Evolutionary conservation across 2,329 filamentous ascomycete genomes (phyloP), one percentile per base, ranked within the genome.

Genomic region (Trichophyton mentagrophytes): DNA sequence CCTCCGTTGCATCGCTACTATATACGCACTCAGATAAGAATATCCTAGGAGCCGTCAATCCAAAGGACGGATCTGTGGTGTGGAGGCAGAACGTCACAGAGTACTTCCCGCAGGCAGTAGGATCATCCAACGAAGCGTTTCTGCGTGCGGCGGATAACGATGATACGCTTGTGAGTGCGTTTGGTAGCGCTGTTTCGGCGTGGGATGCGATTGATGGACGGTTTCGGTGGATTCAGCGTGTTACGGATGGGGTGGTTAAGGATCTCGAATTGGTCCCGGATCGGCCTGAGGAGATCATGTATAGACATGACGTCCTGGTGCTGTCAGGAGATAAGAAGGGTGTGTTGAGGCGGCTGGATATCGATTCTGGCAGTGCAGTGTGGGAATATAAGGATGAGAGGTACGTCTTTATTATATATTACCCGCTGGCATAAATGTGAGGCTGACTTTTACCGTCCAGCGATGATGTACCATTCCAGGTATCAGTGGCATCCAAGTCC

Each of bases 1-100:
- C 86, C 66, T 91, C 92, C 64, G 90, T 89, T 73, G 91, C 91
- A 40, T 92, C 89, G 60, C 80, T 99, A 42, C 81, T 99, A 59
- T 99, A 96, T 73, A 95, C 93, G 0, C 78, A 97, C 51, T 95
- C 89, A 65, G 89, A 96, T 61, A 81, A 90, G 57, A 84, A 85
- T 42, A 82, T 96, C 1, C 75, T 99, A 17, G 93, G 89, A 57
- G 92, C 92, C 1, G 81, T 97, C 55, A 95, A 96, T 68, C 93
- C 93, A 1, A 87, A 85, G 70, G 91, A 87, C 69, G 92, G 93
- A 17, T 80, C 83, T 1, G 71, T 96, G 15, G 82, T 96, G 1
- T 99, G 93, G 93, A 83, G 93, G 60, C 92, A 96, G 69, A 77
- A 83, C 59, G 73, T 95, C 36, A 78, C 78, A 56, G 66, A 75